Evolutionary conservation across 257 asterid genomes (phyloP), one percentile per base, ranked within the genome.

Genomic region (Ballota nigra): DNA sequence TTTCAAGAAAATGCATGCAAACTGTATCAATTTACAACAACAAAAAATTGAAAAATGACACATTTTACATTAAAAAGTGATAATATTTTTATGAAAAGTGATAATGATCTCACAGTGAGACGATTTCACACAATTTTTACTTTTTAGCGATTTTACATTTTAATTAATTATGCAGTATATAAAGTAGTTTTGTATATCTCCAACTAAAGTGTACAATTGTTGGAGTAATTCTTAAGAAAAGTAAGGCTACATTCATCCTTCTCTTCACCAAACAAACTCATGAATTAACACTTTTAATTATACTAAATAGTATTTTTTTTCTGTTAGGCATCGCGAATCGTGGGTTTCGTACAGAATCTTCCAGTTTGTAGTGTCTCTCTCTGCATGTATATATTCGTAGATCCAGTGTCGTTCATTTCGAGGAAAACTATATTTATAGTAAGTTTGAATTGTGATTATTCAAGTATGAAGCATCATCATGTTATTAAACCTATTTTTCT

Each of bases 181-280:
- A n/a, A n/a, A n/a, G n/a, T n/a, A n/a, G n/a, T n/a, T n/a, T n/a
- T n/a, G n/a, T n/a, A n/a, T n/a, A 18, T 5, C 22, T 15, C 22
- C 55, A 53, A 55, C 66, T 55, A 57, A 47, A 69, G 15, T 66
- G 33, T 15, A 31, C 58, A 70, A 41, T 12, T 57, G 47, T 33
- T 68, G 53, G 56, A 68, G 63, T 53, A 68, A 70, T n/a, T 41
- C 15, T 19, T 7, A 29, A 29, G 6, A 1, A 63, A 62, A 19
- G 65, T 72, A 26, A 49, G 84, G 60, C 84, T 76, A 80, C 73
- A 73, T 80, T 80, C 84, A 80, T 76, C 84, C 84, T 36, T 68
- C 67, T n/a, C 75, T 61, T 68, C 79, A 68, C 59, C 76, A 71
- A 59, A 76, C 66, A 22, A 76, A 61, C 60, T 52, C 47, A 60